A percentile compares a stretch with the other conserved stretches of the same genome.
Conservation (phyloP, 306 rosid species). For the Calophaca sinica region DNA sequence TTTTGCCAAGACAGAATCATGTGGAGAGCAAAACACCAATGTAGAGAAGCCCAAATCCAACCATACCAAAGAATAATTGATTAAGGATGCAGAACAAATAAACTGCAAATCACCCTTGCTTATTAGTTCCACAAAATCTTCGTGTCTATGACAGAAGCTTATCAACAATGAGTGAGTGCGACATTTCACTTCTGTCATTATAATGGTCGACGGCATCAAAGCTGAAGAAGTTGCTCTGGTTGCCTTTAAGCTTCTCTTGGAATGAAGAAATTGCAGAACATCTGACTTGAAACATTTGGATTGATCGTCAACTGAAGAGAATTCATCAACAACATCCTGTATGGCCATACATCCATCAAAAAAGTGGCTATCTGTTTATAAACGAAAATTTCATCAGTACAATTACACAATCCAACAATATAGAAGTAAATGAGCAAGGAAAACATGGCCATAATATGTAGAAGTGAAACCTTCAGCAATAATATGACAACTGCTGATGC, state of each 20-base stretch:
- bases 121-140: slow-evolving; percentile 55
- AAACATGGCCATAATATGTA: slow-evolving; percentile 29
- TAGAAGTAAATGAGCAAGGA: slow-evolving; percentile 23
- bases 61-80: slow-evolving; percentile 58
- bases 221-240: slow-evolving; percentile 47
- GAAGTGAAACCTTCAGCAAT: slow-evolving; percentile 68
- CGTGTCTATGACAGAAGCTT: slow-evolving; percentile 51
- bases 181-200: slow-evolving; percentile 68
- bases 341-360: slow-evolving; percentile 74
- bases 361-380: slow-evolving; percentile 59
- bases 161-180: slow-evolving; percentile 57
- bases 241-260: slow-evolving; percentile 57
- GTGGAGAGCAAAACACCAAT: slow-evolving; percentile 58
- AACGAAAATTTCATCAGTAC: slow-evolving; percentile 11
- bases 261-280: slow-evolving; percentile 74
- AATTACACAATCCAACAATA: slow-evolving; percentile 38
- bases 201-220: slow-evolving; percentile 44
- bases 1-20: slow-evolving; percentile 63
- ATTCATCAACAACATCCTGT: slow-evolving; percentile 60
- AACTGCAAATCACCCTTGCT: slow-evolving; percentile 65
- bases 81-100: slow-evolving; percentile 64
- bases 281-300: slow-evolving; percentile 78
- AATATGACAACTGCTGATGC: slow-evolving; percentile 69
- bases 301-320: slow-evolving; percentile 62
- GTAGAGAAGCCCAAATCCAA: slow-evolving; percentile 67